Conservation (phyloP, 768 basidiomycete species). For the Lenzites betulinus region DNA sequence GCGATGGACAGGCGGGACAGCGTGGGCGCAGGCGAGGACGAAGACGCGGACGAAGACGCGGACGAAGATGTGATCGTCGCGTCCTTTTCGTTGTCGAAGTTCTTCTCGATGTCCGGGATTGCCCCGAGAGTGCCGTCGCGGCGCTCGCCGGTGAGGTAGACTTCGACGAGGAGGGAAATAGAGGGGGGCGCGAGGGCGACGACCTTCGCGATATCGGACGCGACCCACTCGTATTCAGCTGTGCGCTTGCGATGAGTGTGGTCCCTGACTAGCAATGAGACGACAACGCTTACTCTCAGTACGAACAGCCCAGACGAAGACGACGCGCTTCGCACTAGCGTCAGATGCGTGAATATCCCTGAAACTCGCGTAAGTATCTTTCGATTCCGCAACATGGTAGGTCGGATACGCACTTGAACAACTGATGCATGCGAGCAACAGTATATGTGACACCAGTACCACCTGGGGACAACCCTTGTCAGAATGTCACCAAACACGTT, state of each 20-base stretch:
- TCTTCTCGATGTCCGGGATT: conserved; percentile 3
- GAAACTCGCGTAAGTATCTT: neutral
- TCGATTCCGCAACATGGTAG: neutral
- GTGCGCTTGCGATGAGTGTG: neutral
- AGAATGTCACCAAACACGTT: neutral
- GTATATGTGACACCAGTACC: conserved; percentile 38
- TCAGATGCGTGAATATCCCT: conserved; percentile 19
- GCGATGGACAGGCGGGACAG: neutral
- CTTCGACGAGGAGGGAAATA: conserved; percentile 21
- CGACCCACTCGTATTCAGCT: conserved; percentile 29
- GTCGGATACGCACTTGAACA: conserved; percentile 30
- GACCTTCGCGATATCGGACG: conserved; percentile 16
- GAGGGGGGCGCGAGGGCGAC: conserved; percentile 17
- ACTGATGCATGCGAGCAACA: conserved; percentile 36
- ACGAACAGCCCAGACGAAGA: conserved; percentile 36
- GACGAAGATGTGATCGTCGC: neutral
- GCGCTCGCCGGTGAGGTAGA: conserved; percentile 25
- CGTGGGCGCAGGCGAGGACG: neutral
- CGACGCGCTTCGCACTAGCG: conserved; percentile 29
- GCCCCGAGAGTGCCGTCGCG: neutral
- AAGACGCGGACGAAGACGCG: neutral
- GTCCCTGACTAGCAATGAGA: neutral
- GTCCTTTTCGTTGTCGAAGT: conserved; percentile 12
- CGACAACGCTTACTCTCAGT: conserved; percentile 21
- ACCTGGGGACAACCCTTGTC: conserved; percentile 19